Base-by-base conservation (phyloP, 169 alveolate species). In the Theileria annulata region DNA sequence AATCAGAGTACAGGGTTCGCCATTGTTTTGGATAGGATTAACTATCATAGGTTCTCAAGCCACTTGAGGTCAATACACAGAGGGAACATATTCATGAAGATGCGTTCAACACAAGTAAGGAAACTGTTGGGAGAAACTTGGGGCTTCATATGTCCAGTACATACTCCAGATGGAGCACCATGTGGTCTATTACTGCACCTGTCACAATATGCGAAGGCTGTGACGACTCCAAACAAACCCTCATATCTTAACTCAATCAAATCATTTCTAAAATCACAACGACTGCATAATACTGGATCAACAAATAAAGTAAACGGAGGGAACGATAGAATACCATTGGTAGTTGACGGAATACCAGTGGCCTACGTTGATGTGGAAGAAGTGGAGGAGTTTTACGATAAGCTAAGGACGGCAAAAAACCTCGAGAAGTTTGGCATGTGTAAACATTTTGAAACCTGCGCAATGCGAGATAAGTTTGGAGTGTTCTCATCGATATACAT, bases 131-230 rank as follows among this genome's bases (percentile, higher is more conserved):
- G 99, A 0, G 99, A 99, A 80, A 94, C 98, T 48, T 99, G 99
- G 99, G 99, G 99, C 37, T 99, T 99, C 89, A 90, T 99, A 19
- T 99, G 99, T 70, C 99, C 99, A 3, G 99, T 99, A 21, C 99
- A 99, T 86, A 98, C 99, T 0, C 99, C 99, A 47, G 99, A 99
- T 93, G 99, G 99, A 58, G 98, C 98, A n/a, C 99, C 99, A 0
- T 98, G 99, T 79, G 99, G 99, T 8, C 91, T 99, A 49, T 80
- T 99, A 82, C 93, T 97, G 64, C 99, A 99, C 90, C 91, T 98
- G 62, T 79, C 99, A 10, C 95, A 94, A 70, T 93, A 91, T 58
- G 90, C 90, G 8, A 33, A 66, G 4, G 83, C 87, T 15, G 90
- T 84, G 30, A 84, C 90, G 23, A 79, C 62, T 13, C 74, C 90